Base-by-base conservation (phyloP, 75 land plant genomes). In the Adiantum capillusveneris region DNA sequence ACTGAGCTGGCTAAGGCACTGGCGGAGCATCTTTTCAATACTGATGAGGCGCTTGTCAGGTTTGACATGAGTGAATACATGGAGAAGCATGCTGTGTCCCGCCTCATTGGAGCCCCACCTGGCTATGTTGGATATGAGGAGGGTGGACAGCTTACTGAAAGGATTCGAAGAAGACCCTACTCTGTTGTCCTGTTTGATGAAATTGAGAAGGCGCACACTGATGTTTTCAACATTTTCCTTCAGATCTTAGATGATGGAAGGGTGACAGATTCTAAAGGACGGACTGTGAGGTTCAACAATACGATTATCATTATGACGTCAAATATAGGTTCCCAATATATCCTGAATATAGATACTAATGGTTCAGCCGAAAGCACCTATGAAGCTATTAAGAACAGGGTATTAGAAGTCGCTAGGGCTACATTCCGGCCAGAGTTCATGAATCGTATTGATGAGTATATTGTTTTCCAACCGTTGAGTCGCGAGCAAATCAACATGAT, bases 51-150 rank as follows among this genome's bases (percentile, higher is more conserved):
- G 31, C 72, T 90, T 29, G 86, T 84, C 31, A 70, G 87, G 62
- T 83, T 90, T 30, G 91, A 90, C 53, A 90, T 90, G 90, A 86
- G 83, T 59, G 96, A 90, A 58, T 86, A 90, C 67, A 86, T 86
- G 90, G 90, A 86, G 60, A 83, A 90, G 45, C 90, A 86, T 69
- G 75, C 90, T 9, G 96, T 90, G 17, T 86, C 96, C 21, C 69
- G 96, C 2, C 65, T 90, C 48, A 80, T 90, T 48, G 96, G 90
- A 45, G 90, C 90, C n/a, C 97, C 93, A 2, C 98, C 90, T 18
- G 94, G 98, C 28, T 89, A 90, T 75, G 91, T 93, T 57, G 98
- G 98, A 6, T 93, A 93, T 59, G 96, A 90, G 58, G 98, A 93
- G 72, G 98, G 98, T 44, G 98, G 98, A 2, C 96, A 93, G 59